These are phyloP conservation scores for Metschnikowia baotianmanensis DNA, from an alignment of 805 yeast genomes.

Conservation along the genomic window DNA sequence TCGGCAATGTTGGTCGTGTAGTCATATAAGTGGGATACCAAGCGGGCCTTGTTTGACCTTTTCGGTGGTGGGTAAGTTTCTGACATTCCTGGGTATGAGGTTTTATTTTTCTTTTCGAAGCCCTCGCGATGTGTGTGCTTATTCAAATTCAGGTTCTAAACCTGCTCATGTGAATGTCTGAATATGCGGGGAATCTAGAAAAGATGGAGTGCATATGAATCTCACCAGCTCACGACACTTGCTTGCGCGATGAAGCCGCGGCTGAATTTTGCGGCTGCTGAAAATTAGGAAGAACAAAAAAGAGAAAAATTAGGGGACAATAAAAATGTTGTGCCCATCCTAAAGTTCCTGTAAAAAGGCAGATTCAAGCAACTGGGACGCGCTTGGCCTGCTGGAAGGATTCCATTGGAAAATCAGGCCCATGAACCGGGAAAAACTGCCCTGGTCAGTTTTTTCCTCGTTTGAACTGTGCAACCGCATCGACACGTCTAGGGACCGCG, in stretches of 20 bases:
- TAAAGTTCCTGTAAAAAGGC: slow-evolving; percentile 7
- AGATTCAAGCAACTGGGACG: slow-evolving; percentile 10
- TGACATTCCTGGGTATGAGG: slow-evolving; percentile 1
- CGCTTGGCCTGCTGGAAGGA: slow-evolving; percentile 18
- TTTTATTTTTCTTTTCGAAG: background rate
- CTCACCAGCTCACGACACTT: too few relatives aligned
- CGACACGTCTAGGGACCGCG: slow-evolving; percentile 31
- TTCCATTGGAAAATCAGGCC: slow-evolving; percentile 37
- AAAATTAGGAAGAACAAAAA: too few relatives aligned
- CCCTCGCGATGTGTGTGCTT: background rate
- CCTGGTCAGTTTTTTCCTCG: slow-evolving; percentile 14
- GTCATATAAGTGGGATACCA: slow-evolving; percentile 21
- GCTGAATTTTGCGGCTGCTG: too few relatives aligned
- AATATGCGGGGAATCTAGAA: too few relatives aligned
- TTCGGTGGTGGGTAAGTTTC: slow-evolving; percentile 5
- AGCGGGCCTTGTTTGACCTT: slow-evolving; percentile 11
- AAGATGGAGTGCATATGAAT: too few relatives aligned
- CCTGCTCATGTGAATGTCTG: too few relatives aligned
- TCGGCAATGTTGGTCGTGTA: slow-evolving; percentile 28
- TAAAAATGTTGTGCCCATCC: too few relatives aligned
- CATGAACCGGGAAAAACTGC: slow-evolving; percentile 28
- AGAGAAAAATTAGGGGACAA: too few relatives aligned
- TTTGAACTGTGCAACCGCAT: slow-evolving; percentile 22
- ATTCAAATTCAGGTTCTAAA: too few relatives aligned
- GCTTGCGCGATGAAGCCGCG: too few relatives aligned